Evolutionary conservation across 2,329 filamentous ascomycete genomes (phyloP).

Genomic region (Colletotrichum incanum): DNA sequence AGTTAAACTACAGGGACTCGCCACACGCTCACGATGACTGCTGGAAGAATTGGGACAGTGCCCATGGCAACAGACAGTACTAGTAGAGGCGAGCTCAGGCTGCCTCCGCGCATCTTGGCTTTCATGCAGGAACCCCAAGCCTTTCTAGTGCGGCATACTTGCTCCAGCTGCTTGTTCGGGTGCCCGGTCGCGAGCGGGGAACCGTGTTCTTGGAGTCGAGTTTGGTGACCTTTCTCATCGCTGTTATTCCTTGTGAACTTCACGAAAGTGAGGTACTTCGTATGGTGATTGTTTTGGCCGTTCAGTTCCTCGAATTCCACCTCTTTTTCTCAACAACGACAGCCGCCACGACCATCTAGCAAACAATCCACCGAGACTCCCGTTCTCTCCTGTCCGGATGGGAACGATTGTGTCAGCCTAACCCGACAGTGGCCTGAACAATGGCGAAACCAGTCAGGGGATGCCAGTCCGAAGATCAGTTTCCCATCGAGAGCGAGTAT

Average conservation of each 20-base stretch:
- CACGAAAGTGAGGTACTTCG: background rate
- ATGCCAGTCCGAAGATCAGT: conserved; percentile 12
- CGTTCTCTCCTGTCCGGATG: background rate
- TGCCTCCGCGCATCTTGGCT: conserved; percentile 20
- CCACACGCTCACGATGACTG: background rate
- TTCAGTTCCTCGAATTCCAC: too few relatives aligned
- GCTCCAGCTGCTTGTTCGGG: background rate
- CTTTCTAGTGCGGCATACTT: background rate
- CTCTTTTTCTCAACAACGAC: background rate
- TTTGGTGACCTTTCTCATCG: too few relatives aligned
- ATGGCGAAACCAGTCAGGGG: background rate
- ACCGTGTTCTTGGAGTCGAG: too few relatives aligned
- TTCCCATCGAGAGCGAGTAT: background rate
- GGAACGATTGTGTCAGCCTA: background rate
- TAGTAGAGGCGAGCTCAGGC: background rate
- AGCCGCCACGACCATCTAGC: background rate
- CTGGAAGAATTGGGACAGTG: background rate
- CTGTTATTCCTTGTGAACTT: too few relatives aligned
- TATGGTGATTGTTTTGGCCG: too few relatives aligned
- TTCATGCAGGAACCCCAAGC: conserved; percentile 10
- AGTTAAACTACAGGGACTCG: too few relatives aligned
- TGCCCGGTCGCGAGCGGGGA: too few relatives aligned
- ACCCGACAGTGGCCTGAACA: background rate
- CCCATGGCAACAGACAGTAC: background rate
- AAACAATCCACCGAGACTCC: background rate